phyloP scores from a whole-genome alignment of 768 basidiomycete genomes.

The Tricholoma flavovirens region DNA sequence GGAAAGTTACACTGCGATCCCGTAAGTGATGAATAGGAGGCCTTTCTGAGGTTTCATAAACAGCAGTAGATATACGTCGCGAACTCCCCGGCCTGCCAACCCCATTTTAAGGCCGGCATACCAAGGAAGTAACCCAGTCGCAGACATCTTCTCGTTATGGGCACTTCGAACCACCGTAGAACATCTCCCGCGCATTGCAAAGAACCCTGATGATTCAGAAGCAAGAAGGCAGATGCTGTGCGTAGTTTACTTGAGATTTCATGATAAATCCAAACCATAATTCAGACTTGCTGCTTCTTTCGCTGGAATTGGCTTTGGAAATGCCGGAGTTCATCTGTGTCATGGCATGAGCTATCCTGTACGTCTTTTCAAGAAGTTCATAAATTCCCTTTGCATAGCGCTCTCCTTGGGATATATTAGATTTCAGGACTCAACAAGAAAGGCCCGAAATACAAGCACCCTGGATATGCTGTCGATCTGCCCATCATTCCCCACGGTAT shows the following conservation, averaged over 20 bases:
- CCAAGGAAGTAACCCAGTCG: constrained; percentile 90
- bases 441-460: constrained; percentile 87
- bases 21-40: constrained; percentile 43
- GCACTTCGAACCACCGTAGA: constrained; percentile 85
- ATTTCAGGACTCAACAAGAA: constrained; percentile 94
- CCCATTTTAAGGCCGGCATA: constrained; percentile 90
- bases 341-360: constrained; percentile 90
- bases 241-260: constrained; percentile 2
- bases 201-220: constrained; percentile 71
- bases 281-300: constrained; percentile 83
- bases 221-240: constrained; percentile 91
- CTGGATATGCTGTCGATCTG: constrained; percentile 77
- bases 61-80: constrained; percentile 70
- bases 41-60: neutral
- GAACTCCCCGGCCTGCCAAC: constrained; percentile 83
- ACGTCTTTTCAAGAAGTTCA: constrained; percentile 17
- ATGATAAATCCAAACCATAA: neutral
- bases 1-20: constrained; percentile 92
- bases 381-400: neutral
- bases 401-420: constrained; percentile 28
- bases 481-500: constrained; percentile 95
- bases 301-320: constrained; percentile 93
- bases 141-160: constrained; percentile 95
- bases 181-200: constrained; percentile 82
- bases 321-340: constrained; percentile 87